Conservation (phyloP, 2,329 filamentous ascomycete genomes). For the Sporothrix variecibatus region DNA sequence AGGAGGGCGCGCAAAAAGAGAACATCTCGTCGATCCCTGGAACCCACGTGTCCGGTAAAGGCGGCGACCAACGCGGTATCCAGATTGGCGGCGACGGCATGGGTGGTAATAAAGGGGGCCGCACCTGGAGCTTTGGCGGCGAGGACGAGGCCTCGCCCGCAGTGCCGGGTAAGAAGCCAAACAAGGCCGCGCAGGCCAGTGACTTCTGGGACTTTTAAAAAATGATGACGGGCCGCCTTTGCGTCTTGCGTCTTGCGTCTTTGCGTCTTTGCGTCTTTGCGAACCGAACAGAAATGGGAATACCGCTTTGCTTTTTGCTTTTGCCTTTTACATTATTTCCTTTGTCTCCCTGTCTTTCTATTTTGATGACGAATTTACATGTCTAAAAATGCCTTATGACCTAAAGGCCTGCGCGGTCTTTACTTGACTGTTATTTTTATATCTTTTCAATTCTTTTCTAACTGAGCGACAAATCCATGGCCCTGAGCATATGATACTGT, state of each 20-base stretch:
- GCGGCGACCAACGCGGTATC: constrained; percentile 42
- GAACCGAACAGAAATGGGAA: background rate
- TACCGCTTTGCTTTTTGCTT: background rate
- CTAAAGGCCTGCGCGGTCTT: background rate
- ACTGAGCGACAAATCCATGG: background rate
- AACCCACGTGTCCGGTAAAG: constrained; percentile 26
- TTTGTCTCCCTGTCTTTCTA: constrained; percentile 13
- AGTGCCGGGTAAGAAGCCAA: constrained; percentile 45
- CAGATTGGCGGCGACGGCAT: constrained; percentile 64
- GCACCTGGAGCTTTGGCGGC: constrained; percentile 61
- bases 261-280: too few relatives aligned
- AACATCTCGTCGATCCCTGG: constrained; percentile 45
- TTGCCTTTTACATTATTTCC: background rate
- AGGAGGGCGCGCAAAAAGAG: constrained; percentile 49
- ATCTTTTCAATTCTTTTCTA: background rate
- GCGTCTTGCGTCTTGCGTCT: too few relatives aligned
- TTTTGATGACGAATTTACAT: constrained; percentile 22
- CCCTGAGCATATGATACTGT: background rate
- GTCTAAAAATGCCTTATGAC: constrained; percentile 17
- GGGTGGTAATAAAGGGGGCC: constrained; percentile 59
- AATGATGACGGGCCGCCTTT: background rate
- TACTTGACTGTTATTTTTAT: background rate
- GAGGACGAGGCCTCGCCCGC: constrained; percentile 42
- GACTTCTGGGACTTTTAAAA: constrained; percentile 53
- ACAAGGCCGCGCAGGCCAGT: constrained; percentile 40